These are phyloP conservation scores for Russula compacta DNA, from an alignment of 768 basidiomycete genomes.

Conservation along the genomic window DNA sequence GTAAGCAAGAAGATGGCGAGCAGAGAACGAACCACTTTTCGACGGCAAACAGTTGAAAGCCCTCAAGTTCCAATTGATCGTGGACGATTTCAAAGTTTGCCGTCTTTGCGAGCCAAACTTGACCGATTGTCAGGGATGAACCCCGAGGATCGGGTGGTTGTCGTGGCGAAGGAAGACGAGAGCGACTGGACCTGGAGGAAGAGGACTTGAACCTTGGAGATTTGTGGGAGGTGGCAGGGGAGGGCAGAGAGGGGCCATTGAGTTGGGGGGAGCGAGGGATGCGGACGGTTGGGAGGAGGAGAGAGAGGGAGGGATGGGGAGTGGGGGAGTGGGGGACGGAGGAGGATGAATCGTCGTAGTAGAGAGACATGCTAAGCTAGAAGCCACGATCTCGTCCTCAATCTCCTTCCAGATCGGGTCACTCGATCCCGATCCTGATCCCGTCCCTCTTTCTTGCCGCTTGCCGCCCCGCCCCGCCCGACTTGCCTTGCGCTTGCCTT, in stretches of 20 bases:
- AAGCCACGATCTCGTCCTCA: not conserved
- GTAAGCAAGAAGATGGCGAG: not conserved
- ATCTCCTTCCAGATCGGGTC: slow-evolving; percentile 3
- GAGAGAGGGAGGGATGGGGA: not conserved
- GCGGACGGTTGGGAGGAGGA: slow-evolving; percentile 20
- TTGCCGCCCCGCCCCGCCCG: too few species aligned
- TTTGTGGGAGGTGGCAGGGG: not conserved
- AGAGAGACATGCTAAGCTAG: too few species aligned
- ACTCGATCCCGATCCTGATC: slow-evolving; percentile 9
- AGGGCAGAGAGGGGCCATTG: not conserved
- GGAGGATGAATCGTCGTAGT: not conserved
- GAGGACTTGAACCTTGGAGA: slow-evolving; percentile 10
- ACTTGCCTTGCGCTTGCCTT: too few species aligned
- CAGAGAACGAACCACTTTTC: slow-evolving; percentile 57
- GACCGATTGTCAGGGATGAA: slow-evolving; percentile 3
- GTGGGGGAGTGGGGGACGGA: not conserved
- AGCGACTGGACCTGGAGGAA: slow-evolving; percentile 10
- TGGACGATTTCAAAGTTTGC: slow-evolving; percentile 42
- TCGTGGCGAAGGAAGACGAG: slow-evolving; percentile 12
- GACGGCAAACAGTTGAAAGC: slow-evolving; percentile 80
- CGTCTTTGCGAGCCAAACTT: slow-evolving; percentile 37
- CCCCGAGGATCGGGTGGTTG: not conserved
- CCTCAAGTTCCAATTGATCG: slow-evolving; percentile 41
- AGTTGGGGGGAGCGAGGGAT: not conserved
- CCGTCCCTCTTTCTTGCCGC: not conserved